Evolutionary conservation across 371 early-diverging fungal species (phyloP), one percentile per base, ranked within the genome.

Genomic region (Rhizomucor miehei): DNA sequence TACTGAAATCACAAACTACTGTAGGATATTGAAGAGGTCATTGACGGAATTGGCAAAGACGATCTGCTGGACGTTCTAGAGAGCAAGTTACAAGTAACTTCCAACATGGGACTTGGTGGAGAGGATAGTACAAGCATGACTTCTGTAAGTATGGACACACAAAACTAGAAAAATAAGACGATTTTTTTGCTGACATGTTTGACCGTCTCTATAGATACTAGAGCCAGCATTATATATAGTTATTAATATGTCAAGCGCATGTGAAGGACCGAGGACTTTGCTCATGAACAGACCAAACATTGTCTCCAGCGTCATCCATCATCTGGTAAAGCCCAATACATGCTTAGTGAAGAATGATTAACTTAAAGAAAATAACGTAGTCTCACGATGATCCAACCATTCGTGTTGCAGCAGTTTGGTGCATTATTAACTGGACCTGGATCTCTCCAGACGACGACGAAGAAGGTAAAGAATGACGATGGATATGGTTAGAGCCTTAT

Each of bases 371-470:
- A 14, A 39, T 14, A 36, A 11, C 48, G 48, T 35, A 86, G 89
- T 63, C 60, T 3, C 89, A 91, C 60, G 69, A 77, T 2, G 67
- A 77, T 21, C 63, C 82, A n/a, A 48, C 70, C 11, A 79, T 94
- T 16, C 86, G 90, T n/a, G 74, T 85, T 0, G 89, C 87, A 1
- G 79, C 90, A 17, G 69, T 82, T 12, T 94, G 92, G 93, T 84
- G 84, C 59, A 70, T 91, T 23, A 89, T 91, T 45, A 94, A 94
- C 62, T 74, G 91, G 64, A 89, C 90, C 4, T 91, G 90, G 88
- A 47, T 60, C 8, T 56, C 64, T 46, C 62, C 71, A 0, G 90
- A 91, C 12, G 90, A 90, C 19, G 69, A 70, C 8, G 62, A 68
- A 53, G 65, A 61, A 25, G 66, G 80, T 77, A 71, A 49, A n/a